Conservation (phyloP, 2,329 filamentous ascomycete species). For the Didymella glomerata region DNA sequence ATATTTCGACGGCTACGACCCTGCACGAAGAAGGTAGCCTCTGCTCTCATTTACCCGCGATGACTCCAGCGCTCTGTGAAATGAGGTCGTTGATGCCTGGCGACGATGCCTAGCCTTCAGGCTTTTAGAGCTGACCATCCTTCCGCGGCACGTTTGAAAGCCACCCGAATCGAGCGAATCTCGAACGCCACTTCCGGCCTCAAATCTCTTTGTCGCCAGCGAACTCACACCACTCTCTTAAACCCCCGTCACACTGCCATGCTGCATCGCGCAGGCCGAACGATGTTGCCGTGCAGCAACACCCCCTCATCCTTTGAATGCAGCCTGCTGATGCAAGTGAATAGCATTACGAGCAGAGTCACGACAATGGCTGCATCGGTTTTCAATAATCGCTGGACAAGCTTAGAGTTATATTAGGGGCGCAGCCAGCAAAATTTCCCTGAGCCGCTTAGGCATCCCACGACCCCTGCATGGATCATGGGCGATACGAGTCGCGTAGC, state of each 20-base stretch:
- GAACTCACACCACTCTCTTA: not conserved
- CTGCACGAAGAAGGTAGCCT: not conserved
- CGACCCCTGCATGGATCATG: slow-evolving; percentile 11
- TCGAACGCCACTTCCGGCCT: slow-evolving; percentile 20
- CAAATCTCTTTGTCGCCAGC: slow-evolving; percentile 10
- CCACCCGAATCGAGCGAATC: slow-evolving; percentile 2
- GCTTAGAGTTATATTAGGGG: slow-evolving; percentile 18
- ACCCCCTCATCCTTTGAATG: not conserved
- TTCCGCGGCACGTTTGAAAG: slow-evolving; percentile 10
- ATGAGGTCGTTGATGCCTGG: slow-evolving; percentile 13
- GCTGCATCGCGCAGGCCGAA: not conserved
- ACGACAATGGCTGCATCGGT: not conserved
- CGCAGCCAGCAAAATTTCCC: slow-evolving; percentile 17
- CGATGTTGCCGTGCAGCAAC: slow-evolving; percentile 6
- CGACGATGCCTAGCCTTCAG: slow-evolving; percentile 7
- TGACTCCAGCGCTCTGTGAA: slow-evolving; percentile 3
- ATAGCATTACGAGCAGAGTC: slow-evolving; percentile 7
- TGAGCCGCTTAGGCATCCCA: slow-evolving; percentile 20
- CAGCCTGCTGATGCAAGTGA: not conserved
- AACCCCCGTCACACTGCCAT: not conserved
- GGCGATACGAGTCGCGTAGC: slow-evolving; percentile 10
- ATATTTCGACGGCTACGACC: not conserved
- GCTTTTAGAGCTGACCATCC: slow-evolving; percentile 10
- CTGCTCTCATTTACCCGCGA: not conserved
- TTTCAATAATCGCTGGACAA: slow-evolving; percentile 4